A percentile compares a stretch with the other conserved stretches of the same genome.
Evolutionary conservation across 345 rosid species (phyloP).

Genomic region (Syzygium oleosum): DNA sequence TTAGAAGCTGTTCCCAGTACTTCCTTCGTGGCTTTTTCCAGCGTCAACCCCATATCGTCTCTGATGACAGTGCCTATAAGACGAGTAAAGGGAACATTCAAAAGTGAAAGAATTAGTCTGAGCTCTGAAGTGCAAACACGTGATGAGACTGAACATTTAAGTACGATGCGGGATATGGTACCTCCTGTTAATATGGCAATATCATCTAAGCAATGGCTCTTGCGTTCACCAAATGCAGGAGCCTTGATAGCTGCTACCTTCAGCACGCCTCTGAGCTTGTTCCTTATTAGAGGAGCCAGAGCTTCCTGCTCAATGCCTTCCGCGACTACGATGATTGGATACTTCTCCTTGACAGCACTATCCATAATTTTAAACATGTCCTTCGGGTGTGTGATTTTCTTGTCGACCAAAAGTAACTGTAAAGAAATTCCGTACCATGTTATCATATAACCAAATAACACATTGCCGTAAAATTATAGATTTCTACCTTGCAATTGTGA

Average conservation of each 20-base stretch:
- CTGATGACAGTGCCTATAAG: conserved; percentile 73
- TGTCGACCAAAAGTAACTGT: conserved; percentile 89
- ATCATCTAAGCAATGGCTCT: conserved; percentile 87
- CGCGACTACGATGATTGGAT: conserved; percentile 69
- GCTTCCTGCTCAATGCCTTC: conserved; percentile 78
- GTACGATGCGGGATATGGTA: conserved; percentile 5
- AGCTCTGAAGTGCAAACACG: neutral
- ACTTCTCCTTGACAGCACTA: conserved; percentile 76
- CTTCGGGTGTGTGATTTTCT: conserved; percentile 65
- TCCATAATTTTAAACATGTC: conserved; percentile 86
- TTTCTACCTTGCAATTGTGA: conserved; percentile 71
- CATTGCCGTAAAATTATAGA: neutral
- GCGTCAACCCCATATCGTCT: conserved; percentile 65
- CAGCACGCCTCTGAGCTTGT: conserved; percentile 71
- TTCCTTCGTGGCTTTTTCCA: conserved; percentile 73
- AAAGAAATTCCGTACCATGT: conserved; percentile 4
- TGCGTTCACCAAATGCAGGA: conserved; percentile 86
- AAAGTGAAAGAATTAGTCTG: neutral
- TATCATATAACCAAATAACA: neutral
- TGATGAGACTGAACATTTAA: neutral
- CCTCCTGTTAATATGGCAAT: conserved; percentile 93
- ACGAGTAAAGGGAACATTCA: neutral
- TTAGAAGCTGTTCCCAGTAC: conserved; percentile 68
- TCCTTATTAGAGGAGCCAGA: conserved; percentile 72
- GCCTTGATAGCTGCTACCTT: conserved; percentile 86